Evolutionary conservation across 163 green algal species (phyloP).

Genomic region (Trebouxia gelatinosa): DNA sequence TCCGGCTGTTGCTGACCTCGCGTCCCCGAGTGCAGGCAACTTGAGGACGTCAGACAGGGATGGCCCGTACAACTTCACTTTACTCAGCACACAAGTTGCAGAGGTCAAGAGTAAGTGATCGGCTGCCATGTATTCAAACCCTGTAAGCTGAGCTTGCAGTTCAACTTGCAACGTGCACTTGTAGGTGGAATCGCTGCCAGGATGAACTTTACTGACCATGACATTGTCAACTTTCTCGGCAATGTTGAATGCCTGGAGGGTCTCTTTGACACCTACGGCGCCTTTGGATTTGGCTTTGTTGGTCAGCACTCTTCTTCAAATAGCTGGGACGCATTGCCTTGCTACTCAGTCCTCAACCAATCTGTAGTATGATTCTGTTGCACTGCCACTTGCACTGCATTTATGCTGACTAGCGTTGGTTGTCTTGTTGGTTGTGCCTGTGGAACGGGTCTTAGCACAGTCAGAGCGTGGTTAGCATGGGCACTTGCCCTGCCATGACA

Average conservation of each 20-base stretch:
- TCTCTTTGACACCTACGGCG: conserved; percentile 37
- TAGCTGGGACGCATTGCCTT: too few relatives aligned
- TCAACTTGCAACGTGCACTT: neutral
- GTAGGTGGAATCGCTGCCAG: conserved; percentile 28
- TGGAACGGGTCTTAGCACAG: neutral
- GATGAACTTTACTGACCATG: conserved; percentile 34
- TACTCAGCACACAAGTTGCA: neutral
- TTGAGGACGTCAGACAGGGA: conserved; percentile 23
- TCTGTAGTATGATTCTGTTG: neutral
- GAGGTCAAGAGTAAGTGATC: conserved; percentile 22
- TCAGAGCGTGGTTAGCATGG: neutral
- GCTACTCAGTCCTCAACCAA: neutral
- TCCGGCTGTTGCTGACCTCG: neutral
- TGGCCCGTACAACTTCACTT: conserved; percentile 27
- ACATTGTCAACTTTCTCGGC: conserved; percentile 40
- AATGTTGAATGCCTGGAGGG: conserved; percentile 42
- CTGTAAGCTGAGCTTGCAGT: neutral
- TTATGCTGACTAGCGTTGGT: neutral
- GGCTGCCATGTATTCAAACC: neutral
- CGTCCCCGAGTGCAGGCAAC: conserved; percentile 22
- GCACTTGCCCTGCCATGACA: neutral
- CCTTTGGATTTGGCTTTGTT: conserved; percentile 23
- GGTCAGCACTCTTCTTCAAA: too few relatives aligned
- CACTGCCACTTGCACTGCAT: neutral
- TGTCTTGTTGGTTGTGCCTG: neutral